Percentiles rank a stretch among this genome's conserved stretches.
phyloP scores from a whole-genome alignment of 2,329 filamentous ascomycete genomes.

The Stemphylium beticola region DNA sequence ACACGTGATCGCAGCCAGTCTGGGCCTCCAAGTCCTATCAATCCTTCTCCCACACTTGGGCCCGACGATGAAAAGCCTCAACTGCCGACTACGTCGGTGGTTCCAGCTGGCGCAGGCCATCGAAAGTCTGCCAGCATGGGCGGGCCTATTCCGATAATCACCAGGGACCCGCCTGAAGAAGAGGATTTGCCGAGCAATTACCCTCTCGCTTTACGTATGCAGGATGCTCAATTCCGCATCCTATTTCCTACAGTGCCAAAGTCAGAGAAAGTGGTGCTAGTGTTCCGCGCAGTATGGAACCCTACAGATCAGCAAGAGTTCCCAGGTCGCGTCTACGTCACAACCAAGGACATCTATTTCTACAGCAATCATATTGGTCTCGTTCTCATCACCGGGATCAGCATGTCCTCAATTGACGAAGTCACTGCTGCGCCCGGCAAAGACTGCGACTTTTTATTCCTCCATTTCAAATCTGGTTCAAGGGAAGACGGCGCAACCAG shows the following conservation, averaged over 20 bases:
- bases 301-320: constrained; percentile 78
- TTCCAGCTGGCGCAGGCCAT: constrained; percentile 46
- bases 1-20: constrained; percentile 39
- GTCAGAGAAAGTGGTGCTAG: constrained; percentile 83
- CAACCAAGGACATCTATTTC: constrained; percentile 87
- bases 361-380: constrained; percentile 95
- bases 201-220: constrained; percentile 78
- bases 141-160: constrained; percentile 31
- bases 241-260: constrained; percentile 81
- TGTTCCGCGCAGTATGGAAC: constrained; percentile 92
- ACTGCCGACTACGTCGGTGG: constrained; percentile 15
- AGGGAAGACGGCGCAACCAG: constrained; percentile 70
- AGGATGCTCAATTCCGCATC: constrained; percentile 91
- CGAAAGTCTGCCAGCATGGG: constrained; percentile 65
- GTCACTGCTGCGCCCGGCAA: constrained; percentile 88
- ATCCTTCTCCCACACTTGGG: constrained; percentile 27
- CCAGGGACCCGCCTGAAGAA: constrained; percentile 26
- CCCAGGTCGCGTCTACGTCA: constrained; percentile 85
- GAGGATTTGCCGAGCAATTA: constrained; percentile 77
- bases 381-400: constrained; percentile 80
- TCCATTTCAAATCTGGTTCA: constrained; percentile 74
- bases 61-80: constrained; percentile 26
- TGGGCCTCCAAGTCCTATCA: constrained; percentile 44
- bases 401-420: constrained; percentile 78
- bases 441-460: constrained; percentile 90